These are phyloP conservation scores for Colletotrichum sidae DNA, from an alignment of 2,329 filamentous ascomycete species.

Conservation along the genomic window DNA sequence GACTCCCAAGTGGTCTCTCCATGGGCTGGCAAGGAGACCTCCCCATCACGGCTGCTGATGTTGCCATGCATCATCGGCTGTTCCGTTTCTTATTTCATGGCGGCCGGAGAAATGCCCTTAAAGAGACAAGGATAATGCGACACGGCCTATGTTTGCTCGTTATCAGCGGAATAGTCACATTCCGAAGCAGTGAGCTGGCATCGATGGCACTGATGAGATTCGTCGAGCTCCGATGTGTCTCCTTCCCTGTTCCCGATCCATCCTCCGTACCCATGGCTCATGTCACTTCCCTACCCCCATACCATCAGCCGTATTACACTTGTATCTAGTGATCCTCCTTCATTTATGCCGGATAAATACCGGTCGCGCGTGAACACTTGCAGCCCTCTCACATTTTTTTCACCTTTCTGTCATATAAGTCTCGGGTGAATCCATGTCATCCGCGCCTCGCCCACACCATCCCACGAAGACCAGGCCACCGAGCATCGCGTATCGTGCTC, in stretches of 20 bases:
- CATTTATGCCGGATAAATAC: constrained; percentile 45
- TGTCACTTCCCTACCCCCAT: constrained; percentile 21
- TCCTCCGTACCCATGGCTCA: constrained; percentile 10
- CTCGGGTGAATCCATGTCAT: constrained; percentile 38
- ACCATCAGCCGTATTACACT: constrained; percentile 6
- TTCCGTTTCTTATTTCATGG: constrained; percentile 37
- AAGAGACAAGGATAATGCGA: constrained; percentile 6
- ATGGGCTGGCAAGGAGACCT: constrained; percentile 18
- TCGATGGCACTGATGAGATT: background rate
- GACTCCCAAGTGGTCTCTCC: constrained; percentile 34
- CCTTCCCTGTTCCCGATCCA: constrained; percentile 13
- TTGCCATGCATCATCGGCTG: constrained; percentile 18
- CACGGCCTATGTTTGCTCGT: constrained; percentile 35
- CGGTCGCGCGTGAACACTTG: constrained; percentile 38
- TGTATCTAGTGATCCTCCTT: constrained; percentile 29
- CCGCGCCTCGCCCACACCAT: constrained; percentile 30
- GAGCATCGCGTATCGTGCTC: too few relatives aligned
- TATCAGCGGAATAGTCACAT: constrained; percentile 16
- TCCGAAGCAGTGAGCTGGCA: constrained; percentile 25
- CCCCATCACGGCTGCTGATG: constrained; percentile 23
- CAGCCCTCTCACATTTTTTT: constrained; percentile 22
- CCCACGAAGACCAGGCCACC: constrained; percentile 14
- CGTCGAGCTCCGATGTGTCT: constrained; percentile 13
- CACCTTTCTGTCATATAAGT: constrained; percentile 34
- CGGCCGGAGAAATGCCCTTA: constrained; percentile 24